These are phyloP conservation scores for Ceratobasidium papillatum DNA, from an alignment of 1,284 basidiomycete genomes.

Conservation along the genomic window DNA sequence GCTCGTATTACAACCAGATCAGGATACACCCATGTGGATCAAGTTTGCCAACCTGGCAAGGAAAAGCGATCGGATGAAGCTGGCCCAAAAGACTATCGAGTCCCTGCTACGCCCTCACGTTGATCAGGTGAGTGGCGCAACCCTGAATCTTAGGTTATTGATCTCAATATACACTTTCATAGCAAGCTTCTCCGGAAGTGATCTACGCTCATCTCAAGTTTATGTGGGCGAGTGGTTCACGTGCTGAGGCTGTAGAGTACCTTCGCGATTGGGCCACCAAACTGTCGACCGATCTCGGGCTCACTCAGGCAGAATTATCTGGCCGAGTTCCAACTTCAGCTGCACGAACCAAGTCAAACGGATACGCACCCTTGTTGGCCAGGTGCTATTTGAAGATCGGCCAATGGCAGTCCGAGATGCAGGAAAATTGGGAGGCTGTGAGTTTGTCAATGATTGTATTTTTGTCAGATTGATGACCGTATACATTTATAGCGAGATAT, in stretches of 20 bases:
- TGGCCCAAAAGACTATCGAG: constrained; percentile 98
- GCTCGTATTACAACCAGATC: constrained; percentile 91
- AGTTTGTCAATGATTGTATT: constrained; percentile 49
- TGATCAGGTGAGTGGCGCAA: constrained; percentile 61
- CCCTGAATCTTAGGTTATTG: constrained; percentile 48
- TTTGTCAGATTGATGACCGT: constrained; percentile 24
- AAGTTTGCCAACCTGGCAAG: constrained; percentile 90
- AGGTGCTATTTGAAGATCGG: constrained; percentile 97
- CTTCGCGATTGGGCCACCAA: constrained; percentile 85
- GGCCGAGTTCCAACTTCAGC: constrained; percentile 57
- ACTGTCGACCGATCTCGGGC: constrained; percentile 77
- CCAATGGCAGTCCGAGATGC: constrained; percentile 89
- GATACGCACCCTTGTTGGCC: constrained; percentile 89
- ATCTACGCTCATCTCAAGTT: constrained; percentile 98
- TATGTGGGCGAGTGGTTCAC: constrained; percentile 90
- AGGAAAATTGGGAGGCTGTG: constrained; percentile 81
- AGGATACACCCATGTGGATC: constrained; percentile 98
- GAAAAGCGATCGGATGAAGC: constrained; percentile 83
- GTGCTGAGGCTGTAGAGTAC: constrained; percentile 84
- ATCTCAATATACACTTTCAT: background rate
- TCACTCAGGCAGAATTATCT: constrained; percentile 62
- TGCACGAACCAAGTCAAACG: constrained; percentile 71
- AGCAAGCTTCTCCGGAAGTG: constrained; percentile 90
- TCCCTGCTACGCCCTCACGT: constrained; percentile 61
- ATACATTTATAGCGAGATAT: constrained; percentile 68